Conservation (phyloP, 495 filamentous ascomycete species). For the Pseudoneurospora amorphoporcata region DNA sequence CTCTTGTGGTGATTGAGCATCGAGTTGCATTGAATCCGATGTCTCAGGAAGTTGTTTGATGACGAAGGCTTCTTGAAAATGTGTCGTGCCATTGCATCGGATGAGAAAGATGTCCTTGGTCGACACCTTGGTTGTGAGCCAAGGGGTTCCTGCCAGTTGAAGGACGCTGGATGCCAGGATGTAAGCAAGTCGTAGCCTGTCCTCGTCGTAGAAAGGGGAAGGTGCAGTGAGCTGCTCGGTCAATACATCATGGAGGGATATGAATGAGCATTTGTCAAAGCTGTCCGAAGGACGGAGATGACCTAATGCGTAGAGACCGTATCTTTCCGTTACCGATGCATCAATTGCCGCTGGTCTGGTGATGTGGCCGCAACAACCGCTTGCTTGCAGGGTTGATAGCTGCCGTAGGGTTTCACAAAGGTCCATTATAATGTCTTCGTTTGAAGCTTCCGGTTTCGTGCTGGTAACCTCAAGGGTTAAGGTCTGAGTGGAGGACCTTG, state of each 20-base stretch:
- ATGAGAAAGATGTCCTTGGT: background rate
- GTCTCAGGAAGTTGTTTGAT: background rate
- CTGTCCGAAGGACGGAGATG: background rate
- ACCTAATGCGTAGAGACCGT: background rate
- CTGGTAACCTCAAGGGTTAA: background rate
- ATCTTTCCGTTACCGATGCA: background rate
- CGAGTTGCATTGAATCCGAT: background rate
- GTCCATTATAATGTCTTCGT: slow-evolving; percentile 3
- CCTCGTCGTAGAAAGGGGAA: background rate
- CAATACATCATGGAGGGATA: background rate
- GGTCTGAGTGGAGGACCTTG: background rate
- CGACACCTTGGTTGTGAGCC: background rate
- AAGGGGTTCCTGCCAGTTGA: background rate
- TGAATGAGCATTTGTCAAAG: background rate
- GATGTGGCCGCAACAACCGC: background rate
- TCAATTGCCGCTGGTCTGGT: background rate
- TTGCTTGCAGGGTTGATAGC: background rate
- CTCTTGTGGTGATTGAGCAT: background rate
- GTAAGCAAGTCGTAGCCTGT: background rate
- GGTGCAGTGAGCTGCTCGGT: background rate
- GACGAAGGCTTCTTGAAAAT: background rate
- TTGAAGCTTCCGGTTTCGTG: background rate
- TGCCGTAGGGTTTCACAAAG: background rate
- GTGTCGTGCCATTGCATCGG: background rate
- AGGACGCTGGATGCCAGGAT: background rate